Conservation (phyloP, 257 asterid genomes). For the Vinca minor region DNA sequence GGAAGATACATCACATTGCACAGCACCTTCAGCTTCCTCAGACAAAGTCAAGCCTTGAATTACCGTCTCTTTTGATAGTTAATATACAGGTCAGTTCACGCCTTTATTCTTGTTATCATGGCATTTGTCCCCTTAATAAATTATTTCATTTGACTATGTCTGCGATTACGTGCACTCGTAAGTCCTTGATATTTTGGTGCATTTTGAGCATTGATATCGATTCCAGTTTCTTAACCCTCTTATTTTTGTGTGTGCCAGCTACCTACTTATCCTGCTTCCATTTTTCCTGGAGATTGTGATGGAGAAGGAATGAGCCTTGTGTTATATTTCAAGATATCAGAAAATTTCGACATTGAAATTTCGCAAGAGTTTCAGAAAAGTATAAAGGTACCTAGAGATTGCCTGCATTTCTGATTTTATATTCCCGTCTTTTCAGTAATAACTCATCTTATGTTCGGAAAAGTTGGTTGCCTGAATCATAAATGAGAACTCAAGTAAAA, state of each 20-base stretch:
- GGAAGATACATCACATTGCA: conserved; percentile 73
- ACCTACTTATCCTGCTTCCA: conserved; percentile 72
- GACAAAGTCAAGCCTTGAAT: conserved; percentile 30
- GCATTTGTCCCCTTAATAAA: background rate
- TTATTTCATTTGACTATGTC: too few species aligned
- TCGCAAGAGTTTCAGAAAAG: conserved; percentile 41
- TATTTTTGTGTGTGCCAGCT: conserved; percentile 39
- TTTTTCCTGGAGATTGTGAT: conserved; percentile 68
- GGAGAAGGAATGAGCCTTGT: conserved; percentile 92
- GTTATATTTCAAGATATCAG: conserved; percentile 55
- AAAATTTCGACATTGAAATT: conserved; percentile 45
- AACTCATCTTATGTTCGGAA: background rate
- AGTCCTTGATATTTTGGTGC: background rate
- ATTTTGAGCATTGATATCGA: background rate
- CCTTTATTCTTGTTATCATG: background rate
- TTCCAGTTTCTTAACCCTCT: background rate
- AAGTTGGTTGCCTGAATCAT: background rate
- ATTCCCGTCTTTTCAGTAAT: background rate
- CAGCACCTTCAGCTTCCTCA: conserved; percentile 62
- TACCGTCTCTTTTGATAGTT: conserved; percentile 64
- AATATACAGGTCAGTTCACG: conserved; percentile 58
- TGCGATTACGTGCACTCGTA: too few species aligned
- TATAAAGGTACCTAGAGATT: conserved; percentile 45
- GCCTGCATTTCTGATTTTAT: background rate
- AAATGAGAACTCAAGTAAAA: background rate